phyloP scores from a whole-genome alignment of 2,329 filamentous ascomycete species.

The Grosmannia serpens region DNA sequence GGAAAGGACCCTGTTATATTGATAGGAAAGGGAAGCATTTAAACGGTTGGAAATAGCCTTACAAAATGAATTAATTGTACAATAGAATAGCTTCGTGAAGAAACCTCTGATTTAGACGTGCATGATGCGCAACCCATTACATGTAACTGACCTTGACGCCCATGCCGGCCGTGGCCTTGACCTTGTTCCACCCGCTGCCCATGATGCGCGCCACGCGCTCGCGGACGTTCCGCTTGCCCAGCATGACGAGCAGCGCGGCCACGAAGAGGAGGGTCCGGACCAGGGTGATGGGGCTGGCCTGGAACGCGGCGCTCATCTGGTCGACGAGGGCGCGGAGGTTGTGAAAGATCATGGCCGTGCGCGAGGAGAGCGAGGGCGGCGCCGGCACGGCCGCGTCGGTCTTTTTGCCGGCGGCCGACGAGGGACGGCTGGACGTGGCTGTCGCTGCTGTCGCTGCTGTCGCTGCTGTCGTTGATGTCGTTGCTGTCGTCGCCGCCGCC shows the following conservation, averaged over 20 bases:
- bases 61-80: neutral
- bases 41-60: neutral
- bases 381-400: slow-evolving; percentile 19
- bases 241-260: slow-evolving; percentile 62
- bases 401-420: slow-evolving; percentile 12
- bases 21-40: neutral
- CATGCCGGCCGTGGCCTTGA: slow-evolving; percentile 82
- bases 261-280: slow-evolving; percentile 65
- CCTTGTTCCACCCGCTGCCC: slow-evolving; percentile 64
- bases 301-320: slow-evolving; percentile 36
- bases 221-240: slow-evolving; percentile 64
- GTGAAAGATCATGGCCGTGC: slow-evolving; percentile 39
- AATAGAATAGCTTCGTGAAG: neutral
- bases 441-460: neutral
- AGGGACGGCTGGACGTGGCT: neutral
- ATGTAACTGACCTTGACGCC: slow-evolving; percentile 97
- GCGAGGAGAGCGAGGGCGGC: slow-evolving; percentile 28
- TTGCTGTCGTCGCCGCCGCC: neutral
- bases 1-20: neutral
- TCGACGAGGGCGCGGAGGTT: slow-evolving; percentile 42
- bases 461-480: neutral
- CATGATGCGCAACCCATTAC: slow-evolving; percentile 27
- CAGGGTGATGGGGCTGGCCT: slow-evolving; percentile 44
- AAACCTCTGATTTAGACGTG: neutral
- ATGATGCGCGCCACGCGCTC: slow-evolving; percentile 61